Evolutionary conservation across 108 stramenopile genomes (phyloP).

Genomic region (Stephanodiscus triporus): DNA sequence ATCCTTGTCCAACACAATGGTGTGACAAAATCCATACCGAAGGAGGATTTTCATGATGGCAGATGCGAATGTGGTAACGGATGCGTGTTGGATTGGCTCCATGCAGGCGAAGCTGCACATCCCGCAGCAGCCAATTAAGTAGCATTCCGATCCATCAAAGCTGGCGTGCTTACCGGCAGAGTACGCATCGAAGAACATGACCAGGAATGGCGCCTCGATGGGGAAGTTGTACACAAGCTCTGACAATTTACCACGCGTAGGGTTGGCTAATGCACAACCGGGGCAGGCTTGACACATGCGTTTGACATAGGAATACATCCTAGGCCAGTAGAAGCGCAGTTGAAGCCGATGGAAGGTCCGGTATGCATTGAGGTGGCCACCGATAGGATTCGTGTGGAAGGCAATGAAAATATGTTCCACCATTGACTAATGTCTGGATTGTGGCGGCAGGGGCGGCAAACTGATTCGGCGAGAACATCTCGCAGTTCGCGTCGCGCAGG

Average conservation of each 20-base stretch:
- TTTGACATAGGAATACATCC: no score
- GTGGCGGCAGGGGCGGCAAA: no score
- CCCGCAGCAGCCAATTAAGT: not conserved
- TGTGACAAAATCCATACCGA: constrained; percentile 9
- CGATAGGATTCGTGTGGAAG: no score
- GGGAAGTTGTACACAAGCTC: constrained; percentile 1
- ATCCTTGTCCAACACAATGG: not conserved
- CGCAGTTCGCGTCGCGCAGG: no score
- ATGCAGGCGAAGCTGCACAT: not conserved
- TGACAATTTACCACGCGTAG: not conserved
- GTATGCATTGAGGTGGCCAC: no score
- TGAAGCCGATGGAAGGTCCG: no score
- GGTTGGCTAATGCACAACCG: no score
- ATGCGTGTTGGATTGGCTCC: constrained; percentile 1
- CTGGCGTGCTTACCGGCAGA: not conserved
- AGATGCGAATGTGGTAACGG: not conserved
- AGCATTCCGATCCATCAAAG: constrained; percentile 6
- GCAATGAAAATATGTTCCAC: no score
- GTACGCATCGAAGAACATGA: constrained; percentile 1
- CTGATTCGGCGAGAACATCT: no score
- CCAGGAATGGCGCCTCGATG: not conserved
- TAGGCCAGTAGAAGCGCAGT: no score
- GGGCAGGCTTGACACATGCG: no score
- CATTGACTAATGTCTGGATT: no score
- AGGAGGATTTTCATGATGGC: constrained; percentile 8